Base-by-base conservation (phyloP, 2,329 filamentous ascomycete genomes). In the Alternaria tenuissima region DNA sequence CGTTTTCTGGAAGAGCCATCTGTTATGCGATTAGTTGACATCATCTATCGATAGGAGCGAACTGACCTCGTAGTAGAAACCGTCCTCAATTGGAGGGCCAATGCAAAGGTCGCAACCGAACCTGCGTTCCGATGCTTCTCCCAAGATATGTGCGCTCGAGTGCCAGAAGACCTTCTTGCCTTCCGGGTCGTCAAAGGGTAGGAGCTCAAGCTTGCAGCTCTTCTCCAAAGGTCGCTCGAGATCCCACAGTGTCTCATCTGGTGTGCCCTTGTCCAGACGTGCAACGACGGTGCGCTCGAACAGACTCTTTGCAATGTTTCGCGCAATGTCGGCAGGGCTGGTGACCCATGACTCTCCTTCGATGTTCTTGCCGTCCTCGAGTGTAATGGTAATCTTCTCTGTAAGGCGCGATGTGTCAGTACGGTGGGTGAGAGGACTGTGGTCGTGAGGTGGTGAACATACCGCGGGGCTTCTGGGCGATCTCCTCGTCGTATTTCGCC, bases 141-240 rank as follows among this genome's bases (percentile, higher is more conserved):
- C 95, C n/a, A 99, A 87, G 66, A 96, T 90, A 79, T 99, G 95
- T 44, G 95, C 95, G 72, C 91, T 94, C 20, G 93, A 96, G 81
- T 98, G 95, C 94, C 94, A 99, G 83, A 97, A 99, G 57, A 98
- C 94, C 78, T 92, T 92, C 82, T 95, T 94, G 73, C 93, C 94
- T 81, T 91, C 81, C 5, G 79, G 78, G 78, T 90, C 82, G 52
- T 93, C 89, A 71, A 98, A 99, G 66, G 91, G 89, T 65, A 98
- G 85, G 55, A 97, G 85, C 74, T 94, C 91, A 28, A 99, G 86
- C 70, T 88, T 91, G 83, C 92, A 95, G 82, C 89, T 92, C 80
- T 88, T 89, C 84, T 98, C 95, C 36, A 99, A 82, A 5, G 94
- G 94, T 55, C 95, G 86, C 74, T 94, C 92, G 67, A 99, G 82